Percentiles rank a stretch among this genome's conserved stretches.
Evolutionary conservation across 495 filamentous ascomycete genomes (phyloP).

Genomic region (Lichenothelia convexa): DNA sequence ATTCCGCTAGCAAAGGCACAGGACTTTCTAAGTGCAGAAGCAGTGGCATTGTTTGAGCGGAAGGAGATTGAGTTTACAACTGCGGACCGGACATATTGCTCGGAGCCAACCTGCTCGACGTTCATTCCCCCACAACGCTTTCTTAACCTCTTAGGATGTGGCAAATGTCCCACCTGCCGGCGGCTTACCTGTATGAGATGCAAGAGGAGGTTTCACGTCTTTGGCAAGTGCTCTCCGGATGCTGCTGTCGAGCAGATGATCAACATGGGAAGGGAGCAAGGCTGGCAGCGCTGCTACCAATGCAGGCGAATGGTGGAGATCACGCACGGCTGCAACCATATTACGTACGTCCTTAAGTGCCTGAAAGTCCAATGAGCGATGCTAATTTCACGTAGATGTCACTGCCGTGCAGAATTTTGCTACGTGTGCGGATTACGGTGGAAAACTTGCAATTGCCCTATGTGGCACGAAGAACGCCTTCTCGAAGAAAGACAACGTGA

Average conservation of each 20-base stretch:
- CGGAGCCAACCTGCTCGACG: constrained; percentile 8
- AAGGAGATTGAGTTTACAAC: constrained; percentile 15
- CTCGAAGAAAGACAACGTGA: too few relatives aligned
- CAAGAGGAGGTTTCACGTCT: not conserved
- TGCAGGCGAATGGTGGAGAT: constrained; percentile 10
- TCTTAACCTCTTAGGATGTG: too few relatives aligned
- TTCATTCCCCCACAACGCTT: constrained; percentile 10
- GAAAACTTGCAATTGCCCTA: constrained; percentile 14
- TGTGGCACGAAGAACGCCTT: constrained; percentile 12
- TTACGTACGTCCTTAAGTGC: constrained; percentile 2
- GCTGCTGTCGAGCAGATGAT: not conserved
- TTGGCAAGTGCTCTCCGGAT: not conserved
- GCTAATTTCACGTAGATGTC: constrained; percentile 6
- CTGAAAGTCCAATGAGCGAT: not conserved
- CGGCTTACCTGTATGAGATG: not conserved
- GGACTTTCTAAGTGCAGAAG: not conserved
- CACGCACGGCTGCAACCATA: constrained; percentile 7
- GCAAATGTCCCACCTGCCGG: not conserved
- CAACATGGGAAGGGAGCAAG: constrained; percentile 4
- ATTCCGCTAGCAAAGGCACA: too few relatives aligned
- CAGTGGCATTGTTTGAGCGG: constrained; percentile 5
- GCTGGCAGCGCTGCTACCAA: constrained; percentile 13
- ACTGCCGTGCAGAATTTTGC: constrained; percentile 13
- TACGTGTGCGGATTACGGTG: constrained; percentile 13
- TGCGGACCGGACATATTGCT: constrained; percentile 14